phyloP scores from a whole-genome alignment of 2,329 filamentous ascomycete species.

The Ophiostoma perfectum region DNA sequence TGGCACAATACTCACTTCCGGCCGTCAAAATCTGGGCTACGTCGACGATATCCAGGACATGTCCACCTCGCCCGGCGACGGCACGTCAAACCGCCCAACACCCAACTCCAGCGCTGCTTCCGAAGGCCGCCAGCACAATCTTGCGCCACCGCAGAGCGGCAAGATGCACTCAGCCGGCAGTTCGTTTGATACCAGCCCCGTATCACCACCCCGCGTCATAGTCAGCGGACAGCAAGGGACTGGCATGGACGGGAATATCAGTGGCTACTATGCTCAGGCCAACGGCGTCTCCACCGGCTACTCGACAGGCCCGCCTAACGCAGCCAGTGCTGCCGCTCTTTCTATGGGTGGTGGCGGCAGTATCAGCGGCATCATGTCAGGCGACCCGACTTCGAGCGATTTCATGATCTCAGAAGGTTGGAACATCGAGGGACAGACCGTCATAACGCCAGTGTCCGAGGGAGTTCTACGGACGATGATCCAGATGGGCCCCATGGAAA shows the following conservation, averaged over 20 bases:
- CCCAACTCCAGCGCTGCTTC: slow-evolving; percentile 53
- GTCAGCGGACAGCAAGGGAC: slow-evolving; percentile 21
- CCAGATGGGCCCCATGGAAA: slow-evolving; percentile 56
- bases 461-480: slow-evolving; percentile 53
- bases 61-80: slow-evolving; percentile 46
- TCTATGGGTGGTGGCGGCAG: slow-evolving; percentile 11
- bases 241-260: slow-evolving; percentile 35
- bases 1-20: slow-evolving; percentile 14
- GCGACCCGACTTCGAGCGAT: slow-evolving; percentile 34
- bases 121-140: slow-evolving; percentile 35
- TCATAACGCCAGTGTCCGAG: slow-evolving; percentile 52
- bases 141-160: slow-evolving; percentile 25
- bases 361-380: slow-evolving; percentile 21
- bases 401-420: slow-evolving; percentile 45
- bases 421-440: slow-evolving; percentile 38
- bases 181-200: slow-evolving; percentile 51
- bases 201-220: slow-evolving; percentile 32
- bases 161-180: slow-evolving; percentile 31
- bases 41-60: slow-evolving; percentile 42
- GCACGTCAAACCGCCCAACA: slow-evolving; percentile 50
- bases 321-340: neutral
- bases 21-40: slow-evolving; percentile 32
- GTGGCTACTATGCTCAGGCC: slow-evolving; percentile 39
- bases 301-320: slow-evolving; percentile 29
- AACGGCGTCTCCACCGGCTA: slow-evolving; percentile 5